Evolutionary conservation across 805 yeast species (phyloP), one percentile per base, ranked within the genome.

Genomic region (Nakazawaea anatomiae): DNA sequence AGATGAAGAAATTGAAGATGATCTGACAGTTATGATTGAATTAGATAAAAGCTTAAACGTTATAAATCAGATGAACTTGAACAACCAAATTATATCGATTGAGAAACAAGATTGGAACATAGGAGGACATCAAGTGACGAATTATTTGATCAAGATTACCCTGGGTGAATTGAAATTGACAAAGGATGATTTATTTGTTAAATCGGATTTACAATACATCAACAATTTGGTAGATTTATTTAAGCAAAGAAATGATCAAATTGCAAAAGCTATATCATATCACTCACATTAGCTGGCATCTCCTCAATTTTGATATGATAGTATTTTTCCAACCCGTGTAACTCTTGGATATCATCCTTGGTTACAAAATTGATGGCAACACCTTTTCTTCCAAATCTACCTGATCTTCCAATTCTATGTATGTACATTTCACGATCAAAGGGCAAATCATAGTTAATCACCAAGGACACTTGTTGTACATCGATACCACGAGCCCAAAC

Each of bases 371-470:
- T 94, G 68, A 92, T 87, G 55, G 98, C 97, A 56, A 89, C 92
- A 77, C 99, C 99, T 75, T 91, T 92, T 72, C 99, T 83, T 68
- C 99, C 99, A 77, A 92, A 92, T 72, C 99, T 85, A 65, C 99
- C 99, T 61, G 96, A 89, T 75, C 99, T 84, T 71, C 99, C 99
- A 64, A 92, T 95, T 75, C 99, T 82, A 75, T 92, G 99, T 64
- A 92, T 87, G 70, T 94, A 92, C 76, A 89, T 91, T 72, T 91
- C 97, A 70, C 87, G 83, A 75, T 85, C 87, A 59, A 82, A 77
- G 42, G 97, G 97, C 61, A 91, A 73, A 71, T 91, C 98, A 74
- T 89, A 91, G 77, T 91, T 91, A 58, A 91, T 88, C 57, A 91
- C 98, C 59, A 92, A 78, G 34, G 96, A 89, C 52, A 91, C 96